These are phyloP conservation scores for Breviolum minutum DNA, from an alignment of 73 alveolate genomes.

Conservation along the genomic window DNA sequence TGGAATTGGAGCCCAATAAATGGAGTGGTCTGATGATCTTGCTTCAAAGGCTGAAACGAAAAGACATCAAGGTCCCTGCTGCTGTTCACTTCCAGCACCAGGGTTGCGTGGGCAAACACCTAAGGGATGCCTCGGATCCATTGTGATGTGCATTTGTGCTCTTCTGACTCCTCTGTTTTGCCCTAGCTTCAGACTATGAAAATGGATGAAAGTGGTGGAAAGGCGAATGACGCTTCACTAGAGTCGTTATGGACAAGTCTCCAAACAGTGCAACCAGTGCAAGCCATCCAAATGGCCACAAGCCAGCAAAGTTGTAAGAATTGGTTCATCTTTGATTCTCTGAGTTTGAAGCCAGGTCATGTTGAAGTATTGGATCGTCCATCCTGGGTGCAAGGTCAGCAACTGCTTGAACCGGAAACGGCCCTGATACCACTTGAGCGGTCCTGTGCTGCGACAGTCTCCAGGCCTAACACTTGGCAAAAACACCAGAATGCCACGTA, in stretches of 20 bases:
- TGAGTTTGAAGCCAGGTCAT: constrained; percentile 34
- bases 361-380: constrained; percentile 53
- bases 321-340: not conserved
- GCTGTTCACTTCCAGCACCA: constrained; percentile 47
- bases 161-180: not conserved
- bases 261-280: not conserved
- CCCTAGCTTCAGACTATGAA: too few species aligned
- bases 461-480: not conserved
- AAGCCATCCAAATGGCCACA: not conserved
- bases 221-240: too few species aligned
- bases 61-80: not conserved
- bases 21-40: too few species aligned
- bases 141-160: not conserved
- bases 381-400: not conserved
- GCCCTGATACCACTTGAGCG: not conserved
- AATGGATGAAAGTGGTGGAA: too few species aligned
- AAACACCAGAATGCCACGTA: not conserved
- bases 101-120: constrained; percentile 38
- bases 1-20: too few species aligned
- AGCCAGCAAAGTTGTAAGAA: not conserved
- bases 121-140: constrained; percentile 29
- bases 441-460: constrained; percentile 28
- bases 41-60: not conserved
- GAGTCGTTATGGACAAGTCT: too few species aligned
- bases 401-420: not conserved